Evolutionary conservation across 495 filamentous ascomycete species (phyloP).

Genomic region (Hypoxylon perforatum): DNA sequence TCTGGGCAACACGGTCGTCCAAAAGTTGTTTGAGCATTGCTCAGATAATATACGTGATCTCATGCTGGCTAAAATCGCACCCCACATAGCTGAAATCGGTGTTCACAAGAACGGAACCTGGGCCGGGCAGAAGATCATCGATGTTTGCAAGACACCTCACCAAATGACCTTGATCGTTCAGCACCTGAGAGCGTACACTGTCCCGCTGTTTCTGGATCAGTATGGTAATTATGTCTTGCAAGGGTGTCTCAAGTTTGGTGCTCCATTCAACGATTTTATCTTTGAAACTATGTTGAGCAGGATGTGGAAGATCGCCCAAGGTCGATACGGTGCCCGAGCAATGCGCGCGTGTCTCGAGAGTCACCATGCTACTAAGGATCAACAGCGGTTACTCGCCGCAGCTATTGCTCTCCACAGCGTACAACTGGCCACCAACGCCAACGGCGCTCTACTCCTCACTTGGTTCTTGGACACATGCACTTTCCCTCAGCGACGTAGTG

Average conservation of each 20-base stretch:
- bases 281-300: slow-evolving; percentile 96
- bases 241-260: slow-evolving; percentile 89
- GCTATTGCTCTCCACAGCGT: slow-evolving; percentile 96
- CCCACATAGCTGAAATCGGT: slow-evolving; percentile 94
- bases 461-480: slow-evolving; percentile 99
- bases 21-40: slow-evolving; percentile 97
- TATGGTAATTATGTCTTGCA: slow-evolving; percentile 99
- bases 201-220: slow-evolving; percentile 94
- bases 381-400: slow-evolving; percentile 94
- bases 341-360: slow-evolving; percentile 98
- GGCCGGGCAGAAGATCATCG: slow-evolving; percentile 99
- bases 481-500: slow-evolving; percentile 89
- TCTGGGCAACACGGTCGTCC: slow-evolving; percentile 98
- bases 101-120: slow-evolving; percentile 99
- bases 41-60: slow-evolving; percentile 89
- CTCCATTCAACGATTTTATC: slow-evolving; percentile 93
- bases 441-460: slow-evolving; percentile 91
- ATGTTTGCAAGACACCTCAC: slow-evolving; percentile 84
- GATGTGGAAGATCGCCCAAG: slow-evolving; percentile 95
- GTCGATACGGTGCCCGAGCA: slow-evolving; percentile 91
- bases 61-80: slow-evolving; percentile 89
- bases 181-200: slow-evolving; percentile 81
- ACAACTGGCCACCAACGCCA: slow-evolving; percentile 94
- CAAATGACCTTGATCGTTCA: slow-evolving; percentile 90
- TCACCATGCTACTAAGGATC: slow-evolving; percentile 92